These are phyloP conservation scores for Xylariaceae sp. DNA, from an alignment of 2,329 filamentous ascomycete species.

Conservation along the genomic window DNA sequence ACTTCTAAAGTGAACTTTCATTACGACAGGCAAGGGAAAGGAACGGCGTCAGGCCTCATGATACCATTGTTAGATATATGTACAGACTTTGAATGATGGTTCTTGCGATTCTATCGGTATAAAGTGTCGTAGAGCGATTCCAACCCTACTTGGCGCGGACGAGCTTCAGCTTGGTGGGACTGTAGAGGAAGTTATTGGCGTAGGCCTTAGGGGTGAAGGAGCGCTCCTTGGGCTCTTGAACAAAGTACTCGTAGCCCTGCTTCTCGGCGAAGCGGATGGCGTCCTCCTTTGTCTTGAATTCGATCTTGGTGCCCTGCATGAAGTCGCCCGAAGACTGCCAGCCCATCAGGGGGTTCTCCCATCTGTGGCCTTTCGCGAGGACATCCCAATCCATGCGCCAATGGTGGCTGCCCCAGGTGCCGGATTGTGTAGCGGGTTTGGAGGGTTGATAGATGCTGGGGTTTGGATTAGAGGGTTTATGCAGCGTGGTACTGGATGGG, in stretches of 20 bases:
- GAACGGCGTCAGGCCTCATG: neutral
- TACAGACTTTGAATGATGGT: slow-evolving; percentile 13
- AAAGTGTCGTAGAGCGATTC: neutral
- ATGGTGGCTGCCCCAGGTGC: slow-evolving; percentile 74
- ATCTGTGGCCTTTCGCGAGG: slow-evolving; percentile 84
- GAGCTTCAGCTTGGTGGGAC: slow-evolving; percentile 80
- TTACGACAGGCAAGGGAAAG: neutral
- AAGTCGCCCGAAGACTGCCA: slow-evolving; percentile 95
- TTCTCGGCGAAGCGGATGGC: slow-evolving; percentile 95
- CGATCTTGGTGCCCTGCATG: slow-evolving; percentile 90
- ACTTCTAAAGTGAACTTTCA: too few relatives aligned
- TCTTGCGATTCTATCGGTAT: neutral
- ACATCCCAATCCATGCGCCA: slow-evolving; percentile 99
- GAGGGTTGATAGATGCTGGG: slow-evolving; percentile 82
- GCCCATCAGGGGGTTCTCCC: slow-evolving; percentile 98
- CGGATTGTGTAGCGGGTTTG: slow-evolving; percentile 96
- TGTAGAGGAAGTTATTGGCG: slow-evolving; percentile 92
- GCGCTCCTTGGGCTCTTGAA: slow-evolving; percentile 91
- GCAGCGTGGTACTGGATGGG: neutral
- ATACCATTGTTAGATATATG: slow-evolving; percentile 21
- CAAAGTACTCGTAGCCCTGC: slow-evolving; percentile 98
- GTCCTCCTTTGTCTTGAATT: slow-evolving; percentile 91
- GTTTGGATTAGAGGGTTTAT: slow-evolving; percentile 1
- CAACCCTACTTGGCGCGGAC: slow-evolving; percentile 68
- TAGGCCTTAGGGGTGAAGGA: slow-evolving; percentile 89